Base-by-base conservation (phyloP, 2,329 filamentous ascomycete genomes). In the Sarocladium oryzae region DNA sequence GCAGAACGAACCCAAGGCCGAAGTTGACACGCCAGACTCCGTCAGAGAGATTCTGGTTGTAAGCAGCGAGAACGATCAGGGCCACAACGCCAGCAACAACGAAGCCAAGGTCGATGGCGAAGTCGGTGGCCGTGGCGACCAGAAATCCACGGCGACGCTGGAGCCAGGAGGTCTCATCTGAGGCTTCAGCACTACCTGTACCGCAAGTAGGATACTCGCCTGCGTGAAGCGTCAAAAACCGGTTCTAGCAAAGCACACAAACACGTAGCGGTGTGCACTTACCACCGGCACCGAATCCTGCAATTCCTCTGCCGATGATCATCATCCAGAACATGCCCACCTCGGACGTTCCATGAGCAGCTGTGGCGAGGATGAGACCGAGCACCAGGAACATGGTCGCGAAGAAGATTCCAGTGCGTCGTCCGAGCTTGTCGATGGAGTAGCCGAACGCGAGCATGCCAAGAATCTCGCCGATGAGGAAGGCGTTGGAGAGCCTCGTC, bases 281-380 rank as follows among this genome's bases (percentile, higher is more conserved):
- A 57, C 70, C 73, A 30, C 57, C 58, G 3, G 70, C 66, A 38
- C 74, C 74, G 18, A 77, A 72, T 2, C 74, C 72, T 13, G 71
- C 69, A 20, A 75, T 64, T 2, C 74, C 74, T 24, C 75, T 67
- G 1, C 71, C 68, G 20, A 76, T 60, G 0, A 71, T 74, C 66
- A 76, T 68, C 67, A 76, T 76, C 73, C 73, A 76, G 46, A 75
- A 71, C 69, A 76, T 74, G 49, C 70, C 71, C 10, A 66, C 50
- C 21, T 67, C 63, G 0, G 70, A 74, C 2, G 61, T 55, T 5
- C 73, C 73, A 52, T 70, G 61, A 0, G 71, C 64, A 3, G 71
- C 74, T 0, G 69, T 71, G 1, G 72, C 69, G 11, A 76, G 55
- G 2, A 75, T 67, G 2, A 70, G 66, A 4, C 73, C 72, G 36